These are phyloP conservation scores for Gyromitra esculenta DNA, from an alignment of 2,329 filamentous ascomycete species.

Conservation along the genomic window DNA sequence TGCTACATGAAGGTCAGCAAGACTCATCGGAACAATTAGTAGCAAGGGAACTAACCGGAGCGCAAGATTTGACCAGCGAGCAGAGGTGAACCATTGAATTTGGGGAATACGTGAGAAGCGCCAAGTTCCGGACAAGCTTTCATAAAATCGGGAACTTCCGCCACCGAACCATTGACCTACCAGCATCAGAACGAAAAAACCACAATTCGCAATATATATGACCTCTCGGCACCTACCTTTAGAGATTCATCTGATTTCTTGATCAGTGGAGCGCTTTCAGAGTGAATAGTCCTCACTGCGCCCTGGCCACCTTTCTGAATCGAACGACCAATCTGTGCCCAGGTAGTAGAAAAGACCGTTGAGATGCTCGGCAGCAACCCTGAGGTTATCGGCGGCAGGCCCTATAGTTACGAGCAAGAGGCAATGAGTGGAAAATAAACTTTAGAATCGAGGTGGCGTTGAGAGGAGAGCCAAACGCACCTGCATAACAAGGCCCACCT, in stretches of 20 bases:
- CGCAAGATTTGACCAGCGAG: constrained; percentile 34
- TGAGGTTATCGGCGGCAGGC: constrained; percentile 43
- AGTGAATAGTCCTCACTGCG: constrained; percentile 13
- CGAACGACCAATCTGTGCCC: constrained; percentile 29
- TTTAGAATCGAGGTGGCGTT: constrained; percentile 6
- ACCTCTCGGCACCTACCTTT: constrained; percentile 17
- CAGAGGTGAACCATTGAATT: constrained; percentile 34
- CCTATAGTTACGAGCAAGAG: constrained; percentile 16
- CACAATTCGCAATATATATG: neutral
- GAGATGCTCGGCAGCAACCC: constrained; percentile 44
- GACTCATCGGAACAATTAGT: neutral
- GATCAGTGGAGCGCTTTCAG: neutral
- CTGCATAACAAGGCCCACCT: constrained; percentile 44
- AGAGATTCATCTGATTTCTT: neutral
- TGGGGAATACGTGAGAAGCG: constrained; percentile 29
- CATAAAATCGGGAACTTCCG: constrained; percentile 43
- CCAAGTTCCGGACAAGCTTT: constrained; percentile 40
- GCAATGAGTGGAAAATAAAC: neutral
- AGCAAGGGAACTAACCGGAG: constrained; percentile 30
- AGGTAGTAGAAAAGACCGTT: constrained; percentile 33
- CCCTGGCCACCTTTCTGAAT: constrained; percentile 2
- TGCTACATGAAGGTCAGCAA: constrained; percentile 22
- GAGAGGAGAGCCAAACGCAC: constrained; percentile 14
- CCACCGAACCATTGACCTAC: constrained; percentile 33
- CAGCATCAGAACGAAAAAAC: constrained; percentile 5